Conservation (phyloP, 2,329 filamentous ascomycete genomes). For the Diaporthe aspalathi region DNA sequence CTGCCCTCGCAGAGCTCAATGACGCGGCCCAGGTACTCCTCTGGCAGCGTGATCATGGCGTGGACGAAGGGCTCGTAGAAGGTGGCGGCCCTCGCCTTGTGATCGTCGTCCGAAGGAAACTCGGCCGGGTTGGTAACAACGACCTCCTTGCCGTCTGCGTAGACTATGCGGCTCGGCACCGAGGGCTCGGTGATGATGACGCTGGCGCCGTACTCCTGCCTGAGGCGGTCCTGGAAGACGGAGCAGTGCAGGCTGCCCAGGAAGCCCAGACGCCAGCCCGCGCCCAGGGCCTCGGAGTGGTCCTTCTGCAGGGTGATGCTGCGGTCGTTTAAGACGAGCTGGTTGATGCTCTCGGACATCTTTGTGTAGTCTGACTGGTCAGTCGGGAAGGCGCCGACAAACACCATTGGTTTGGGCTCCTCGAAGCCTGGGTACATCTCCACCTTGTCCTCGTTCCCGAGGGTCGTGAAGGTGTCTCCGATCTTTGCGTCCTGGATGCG, state of each 20-base stretch:
- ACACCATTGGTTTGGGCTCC: slow-evolving; percentile 98
- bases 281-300: slow-evolving; percentile 90
- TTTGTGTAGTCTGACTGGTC: slow-evolving; percentile 89
- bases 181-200: slow-evolving; percentile 98
- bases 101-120: slow-evolving; percentile 78
- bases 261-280: slow-evolving; percentile 94
- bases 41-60: slow-evolving; percentile 89
- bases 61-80: slow-evolving; percentile 75
- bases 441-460: slow-evolving; percentile 80
- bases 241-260: slow-evolving; percentile 97
- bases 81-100: slow-evolving; percentile 56
- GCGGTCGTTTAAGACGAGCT: slow-evolving; percentile 93
- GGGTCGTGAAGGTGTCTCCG: slow-evolving; percentile 91
- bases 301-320: slow-evolving; percentile 96
- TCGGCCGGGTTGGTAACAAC: slow-evolving; percentile 87
- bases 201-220: slow-evolving; percentile 92
- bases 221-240: slow-evolving; percentile 96
- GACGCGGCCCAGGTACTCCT: slow-evolving; percentile 92
- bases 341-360: slow-evolving; percentile 92
- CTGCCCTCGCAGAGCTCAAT: slow-evolving; percentile 95
- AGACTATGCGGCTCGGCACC: slow-evolving; percentile 89
- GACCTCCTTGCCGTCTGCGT: slow-evolving; percentile 79
- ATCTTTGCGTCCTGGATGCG: slow-evolving; percentile 94
- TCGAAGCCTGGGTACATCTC: slow-evolving; percentile 91
- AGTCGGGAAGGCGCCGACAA: slow-evolving; percentile 94